Base-by-base conservation (phyloP, 148 eudicot genomes). In the Tetragonia tetragonoides region DNA sequence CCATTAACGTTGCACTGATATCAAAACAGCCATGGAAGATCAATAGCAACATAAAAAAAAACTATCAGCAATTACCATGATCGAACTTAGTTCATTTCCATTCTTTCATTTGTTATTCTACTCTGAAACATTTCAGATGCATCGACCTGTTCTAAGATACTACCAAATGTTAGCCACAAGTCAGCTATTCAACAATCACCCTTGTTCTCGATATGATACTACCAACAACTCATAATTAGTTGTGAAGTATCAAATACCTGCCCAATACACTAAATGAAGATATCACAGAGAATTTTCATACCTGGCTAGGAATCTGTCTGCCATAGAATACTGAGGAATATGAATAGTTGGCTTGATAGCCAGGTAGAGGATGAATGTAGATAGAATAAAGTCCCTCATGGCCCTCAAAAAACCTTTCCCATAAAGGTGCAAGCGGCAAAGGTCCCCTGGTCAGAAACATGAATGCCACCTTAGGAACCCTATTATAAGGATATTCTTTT, bases 241-340 rank as follows among this genome's bases (percentile, higher is more conserved):
- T 49, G 53, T 49, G 7, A 49, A 2, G 14, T 49, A 49, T 10
- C 12, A 49, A 8, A 8, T 8, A 14, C 14, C 2, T 8, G 56
- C 11, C 3, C 4, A 76, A 23, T 14, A 24, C 18, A 61, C 21
- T 2, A 16, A 24, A 39, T 3, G 44, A 5, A 57, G 57, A 6
- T 77, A 12, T 24, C 7, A 57, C 42, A n/a, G 24, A 72, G 37
- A 12, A 76, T 23, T 20, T 16, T 39, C 34, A 53, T 87, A 87
- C 89, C 89, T 84, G 78, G 76, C 89, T 87, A 7, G 84, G 89
- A 66, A 87, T 78, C 80, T 87, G 86, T 39, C 89, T 82, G 74
- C 63, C 79, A 73, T 82, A 82, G 79, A 87, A 87, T 46, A 81
- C 89, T 6, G 89, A 87, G 8, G 82, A 80, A 21, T 68, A 68